Base-by-base conservation (phyloP, 1,284 basidiomycete species). In the Tremellales sp. region DNA sequence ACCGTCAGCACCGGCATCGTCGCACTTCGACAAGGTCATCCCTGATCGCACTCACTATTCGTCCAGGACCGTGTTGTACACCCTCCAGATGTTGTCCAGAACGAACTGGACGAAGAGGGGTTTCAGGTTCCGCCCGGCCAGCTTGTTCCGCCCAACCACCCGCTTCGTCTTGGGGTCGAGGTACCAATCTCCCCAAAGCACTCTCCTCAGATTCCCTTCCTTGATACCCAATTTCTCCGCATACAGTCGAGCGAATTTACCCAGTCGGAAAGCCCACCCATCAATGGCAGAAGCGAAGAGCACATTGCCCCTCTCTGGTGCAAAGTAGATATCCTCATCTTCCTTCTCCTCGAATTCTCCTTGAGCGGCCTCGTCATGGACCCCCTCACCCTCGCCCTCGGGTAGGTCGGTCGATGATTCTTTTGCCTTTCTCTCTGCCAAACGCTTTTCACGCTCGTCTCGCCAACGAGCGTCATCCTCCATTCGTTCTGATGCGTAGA, bases 71-170 rank as follows among this genome's bases (percentile, higher is more conserved):
- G 86, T 87, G 63, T 94, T 88, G 73, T 98, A 98, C 10, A 97
- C 87, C 23, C 87, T 85, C 94, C 94, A 98, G 25, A 99, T 82
- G 72, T 97, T 98, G 53, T 98, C 96, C 59, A 99, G 76, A 4
- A 98, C 86, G 62, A 98, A 97, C 74, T 97, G 93, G 4, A 97
- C 96, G 67, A 98, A 98, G 44, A 98, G 80, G n/a, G 93, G 91
- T 76, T 97, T 98, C 64, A 99, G 76, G 26, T 81, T 79, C 22
- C 91, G 82, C 17, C 89, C 89, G 29, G 76, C 76, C 49, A 94
- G 80, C 72, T 92, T 88, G 74, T 94, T 96, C 68, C 91, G 80
- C 58, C 86, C 88, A 64, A 98, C 85, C 21, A 97, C 88, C 54
- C 85, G 82, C 76, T 97, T 98, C 44, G 87, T 87, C 78, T 97